Base-by-base conservation (phyloP, 352 stramenopile species). In the Pythium brachiatum region DNA sequence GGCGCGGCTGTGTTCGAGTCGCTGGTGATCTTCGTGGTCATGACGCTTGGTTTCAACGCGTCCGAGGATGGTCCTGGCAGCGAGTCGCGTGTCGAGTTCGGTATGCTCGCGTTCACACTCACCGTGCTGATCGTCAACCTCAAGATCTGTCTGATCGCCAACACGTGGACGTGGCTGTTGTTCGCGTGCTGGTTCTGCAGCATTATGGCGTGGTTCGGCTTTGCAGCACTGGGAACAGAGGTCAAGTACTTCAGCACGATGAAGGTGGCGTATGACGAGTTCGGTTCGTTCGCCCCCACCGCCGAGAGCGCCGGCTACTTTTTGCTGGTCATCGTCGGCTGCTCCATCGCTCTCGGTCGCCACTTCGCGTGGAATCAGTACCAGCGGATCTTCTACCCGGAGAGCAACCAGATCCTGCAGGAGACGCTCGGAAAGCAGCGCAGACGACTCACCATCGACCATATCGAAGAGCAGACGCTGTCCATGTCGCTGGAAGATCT, bases 111-210 rank as follows among this genome's bases (percentile, higher is more conserved):
- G 9, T 99, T 98, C 71, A 95, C 90, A 13, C 82, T 96, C 51
- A 83, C 97, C 0, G 86, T 99, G 18, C 74, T 98, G 60, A 85
- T 98, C 34, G 86, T 98, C 29, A 98, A 97, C 63, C 76, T 97
- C 57, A 99, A 99, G 84, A 87, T 93, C 23, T 90, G 79, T 67
- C 80, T 94, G 60, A 89, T 94, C 66, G 79, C 82, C 1, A 82
- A 90, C 54, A 89, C 77, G 15, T 94, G 84, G 84, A 91, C 81
- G n/a, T 51, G 73, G 43, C 38, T 94, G 25, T 81, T 79, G 23
- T 70, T 85, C 15, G 62, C 66, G 0, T 80, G 83, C 31, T 92
- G 80, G 76, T 57, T 83, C 3, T 65, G 70, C 29, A 94, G 84
- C 53, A 79, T 94, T 31, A 65, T 88, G 27, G 78, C 79, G 1